Evolutionary conservation across 257 asterid species (phyloP), one percentile per base, ranked within the genome.

Genomic region (Forsythia suspensa): DNA sequence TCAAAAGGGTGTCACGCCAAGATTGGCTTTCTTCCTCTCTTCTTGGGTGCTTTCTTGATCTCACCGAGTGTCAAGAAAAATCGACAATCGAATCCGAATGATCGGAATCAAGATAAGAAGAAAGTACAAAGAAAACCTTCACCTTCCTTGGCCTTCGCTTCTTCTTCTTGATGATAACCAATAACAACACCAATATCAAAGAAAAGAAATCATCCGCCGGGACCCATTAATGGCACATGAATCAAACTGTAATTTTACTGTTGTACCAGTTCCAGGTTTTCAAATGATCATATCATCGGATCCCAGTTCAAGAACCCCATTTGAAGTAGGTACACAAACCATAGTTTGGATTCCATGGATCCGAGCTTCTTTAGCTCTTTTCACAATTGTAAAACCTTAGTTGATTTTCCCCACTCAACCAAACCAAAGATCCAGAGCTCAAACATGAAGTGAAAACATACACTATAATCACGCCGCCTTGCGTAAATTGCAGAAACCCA

Each of bases 241-340:
- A 24, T 21, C 76, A 37, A 79, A 66, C 5, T 73, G 7, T 1
- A 75, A 63, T 29, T 61, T 72, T 7, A 76, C 2, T 79, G 55
- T 37, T 81, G 85, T 18, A 84, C 59, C 2, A 88, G 8, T 48
- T 81, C 74, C 71, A 74, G n/a, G 37, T 84, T 77, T n/a, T 84
- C 76, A n/a, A 4, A 42, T 40, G 16, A 88, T 81, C 44, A 78
- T 10, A 5, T 75, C 79, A 0, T 77, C 67, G 43, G 92, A 88
- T 16, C 89, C 89, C 41, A 88, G 70, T 38, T 88, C 90, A 6
- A 86, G 41, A 11, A 84, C 84, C 36, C 90, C 91, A 20, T 4
- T 0, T n/a, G n/a, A n/a, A n/a, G n/a, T n/a, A n/a, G n/a, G n/a
- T n/a, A n/a, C n/a, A n/a, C n/a, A n/a, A n/a, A n/a, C n/a, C n/a